Evolutionary conservation across 352 stramenopile species (phyloP).

Genomic region (Globisporangium barbulae): DNA sequence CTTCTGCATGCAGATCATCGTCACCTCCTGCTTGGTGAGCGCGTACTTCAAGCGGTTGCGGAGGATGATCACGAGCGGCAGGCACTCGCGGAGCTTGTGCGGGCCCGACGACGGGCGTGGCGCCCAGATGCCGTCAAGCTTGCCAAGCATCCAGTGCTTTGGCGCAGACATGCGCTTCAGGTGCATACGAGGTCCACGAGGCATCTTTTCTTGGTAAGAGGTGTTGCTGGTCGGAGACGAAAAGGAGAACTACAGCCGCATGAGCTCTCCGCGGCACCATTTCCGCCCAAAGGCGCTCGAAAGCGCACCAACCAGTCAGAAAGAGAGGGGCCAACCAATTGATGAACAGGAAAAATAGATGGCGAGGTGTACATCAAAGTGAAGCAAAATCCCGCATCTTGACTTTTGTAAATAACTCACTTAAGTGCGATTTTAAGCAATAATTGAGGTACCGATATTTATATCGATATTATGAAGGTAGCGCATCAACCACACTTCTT

Average conservation of each 20-base stretch:
- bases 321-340: constrained; percentile 2
- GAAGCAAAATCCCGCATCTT: background rate
- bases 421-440: background rate
- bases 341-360: background rate
- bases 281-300: background rate
- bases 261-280: background rate
- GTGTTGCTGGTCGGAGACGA: constrained; percentile 32
- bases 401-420: background rate
- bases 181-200: constrained; percentile 85
- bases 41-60: constrained; percentile 99
- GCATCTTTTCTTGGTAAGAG: constrained; percentile 43
- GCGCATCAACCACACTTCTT: too few species aligned
- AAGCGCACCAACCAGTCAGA: constrained; percentile 1
- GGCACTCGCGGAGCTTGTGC: constrained; percentile 98
- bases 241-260: constrained; percentile 53
- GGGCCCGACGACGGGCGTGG: constrained; percentile 94
- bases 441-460: background rate
- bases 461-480: too few species aligned
- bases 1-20: constrained; percentile 99
- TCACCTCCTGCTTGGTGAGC: constrained; percentile 97
- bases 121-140: constrained; percentile 91
- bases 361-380: background rate
- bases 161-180: constrained; percentile 84
- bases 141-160: constrained; percentile 90
- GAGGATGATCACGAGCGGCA: constrained; percentile 98